phyloP scores from a whole-genome alignment of 805 yeast species.

The Wickerhamomyces pijperi region DNA sequence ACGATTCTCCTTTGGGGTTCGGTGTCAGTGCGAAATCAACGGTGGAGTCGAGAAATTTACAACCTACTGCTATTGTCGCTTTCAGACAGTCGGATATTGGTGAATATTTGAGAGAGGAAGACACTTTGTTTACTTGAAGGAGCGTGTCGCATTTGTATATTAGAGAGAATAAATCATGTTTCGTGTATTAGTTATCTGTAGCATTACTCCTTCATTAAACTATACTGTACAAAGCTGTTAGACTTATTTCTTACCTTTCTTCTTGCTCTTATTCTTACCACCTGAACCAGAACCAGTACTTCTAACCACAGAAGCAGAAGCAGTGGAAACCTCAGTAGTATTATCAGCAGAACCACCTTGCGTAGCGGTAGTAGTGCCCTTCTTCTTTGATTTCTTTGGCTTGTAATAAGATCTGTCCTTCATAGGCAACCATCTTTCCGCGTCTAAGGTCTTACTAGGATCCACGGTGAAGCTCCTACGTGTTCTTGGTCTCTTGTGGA shows the following conservation, averaged over 20 bases:
- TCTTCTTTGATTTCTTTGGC: constrained; percentile 51
- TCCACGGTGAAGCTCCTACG: constrained; percentile 28
- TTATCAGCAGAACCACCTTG: constrained; percentile 52
- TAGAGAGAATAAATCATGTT: no score
- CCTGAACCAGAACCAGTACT: constrained; percentile 1
- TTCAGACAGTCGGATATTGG: constrained; percentile 97
- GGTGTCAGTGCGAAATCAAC: constrained; percentile 93
- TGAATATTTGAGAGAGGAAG: constrained; percentile 96
- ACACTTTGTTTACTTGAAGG: constrained; percentile 70
- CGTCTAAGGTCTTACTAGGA: constrained; percentile 31
- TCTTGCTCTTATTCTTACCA: constrained; percentile 10
- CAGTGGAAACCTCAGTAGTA: constrained; percentile 22
- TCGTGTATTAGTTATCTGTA: no score
- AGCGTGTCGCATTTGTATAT: no score
- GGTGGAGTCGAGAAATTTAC: constrained; percentile 73
- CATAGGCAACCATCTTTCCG: constrained; percentile 88
- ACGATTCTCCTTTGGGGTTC: constrained; percentile 86
- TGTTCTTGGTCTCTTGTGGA: constrained; percentile 22
- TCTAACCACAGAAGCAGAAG: constrained; percentile 4
- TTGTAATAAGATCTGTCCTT: constrained; percentile 77
- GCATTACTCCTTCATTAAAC: no score
- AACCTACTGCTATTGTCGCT: constrained; percentile 91
- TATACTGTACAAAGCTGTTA: no score
- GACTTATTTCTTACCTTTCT: constrained; percentile 19
- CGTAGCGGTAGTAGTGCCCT: constrained; percentile 28